Percentiles rank a stretch among this genome's conserved stretches.
These are phyloP conservation scores for Spizellomyces sp. DNA, from an alignment of 192 early-diverging fungal species.

Conservation along the genomic window DNA sequence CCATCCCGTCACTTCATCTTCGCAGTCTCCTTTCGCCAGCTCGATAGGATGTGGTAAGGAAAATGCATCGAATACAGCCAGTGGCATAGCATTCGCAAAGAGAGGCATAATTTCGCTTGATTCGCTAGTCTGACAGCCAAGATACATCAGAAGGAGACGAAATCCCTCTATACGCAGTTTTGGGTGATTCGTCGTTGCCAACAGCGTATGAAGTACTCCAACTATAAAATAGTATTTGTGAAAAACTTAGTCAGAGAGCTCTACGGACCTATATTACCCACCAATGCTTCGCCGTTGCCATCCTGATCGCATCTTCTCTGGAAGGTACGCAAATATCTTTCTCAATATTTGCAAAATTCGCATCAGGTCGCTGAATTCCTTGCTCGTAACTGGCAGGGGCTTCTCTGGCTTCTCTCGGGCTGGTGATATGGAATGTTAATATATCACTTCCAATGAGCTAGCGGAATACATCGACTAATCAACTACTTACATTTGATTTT, in stretches of 20 bases:
- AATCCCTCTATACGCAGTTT: constrained; percentile 72
- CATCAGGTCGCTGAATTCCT: constrained; percentile 68
- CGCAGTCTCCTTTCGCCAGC: constrained; percentile 34
- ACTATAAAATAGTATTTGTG: constrained; percentile 34
- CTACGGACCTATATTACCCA: constrained; percentile 21
- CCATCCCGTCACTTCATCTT: constrained; percentile 14
- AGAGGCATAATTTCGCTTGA: constrained; percentile 60
- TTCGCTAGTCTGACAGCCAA: constrained; percentile 68
- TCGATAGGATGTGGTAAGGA: constrained; percentile 31
- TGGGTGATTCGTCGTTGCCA: constrained; percentile 70
- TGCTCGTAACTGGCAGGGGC: constrained; percentile 55
- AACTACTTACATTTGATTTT: constrained; percentile 69
- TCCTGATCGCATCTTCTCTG: constrained; percentile 70
- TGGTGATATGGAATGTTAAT: not conserved
- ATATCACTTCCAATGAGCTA: not conserved
- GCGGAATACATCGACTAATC: not conserved
- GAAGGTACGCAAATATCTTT: constrained; percentile 68
- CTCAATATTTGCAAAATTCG: constrained; percentile 64
- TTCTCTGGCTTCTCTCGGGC: constrained; percentile 57
- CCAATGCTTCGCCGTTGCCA: constrained; percentile 73
- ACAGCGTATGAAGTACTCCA: constrained; percentile 62
- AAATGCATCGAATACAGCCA: constrained; percentile 43
- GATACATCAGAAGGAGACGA: constrained; percentile 68
- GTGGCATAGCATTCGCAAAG: constrained; percentile 64
- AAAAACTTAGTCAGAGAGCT: constrained; percentile 2